Percentiles rank a stretch among this genome's conserved stretches.
Conservation (phyloP, 2,329 filamentous ascomycete species). For the Nectriaceae sp. region DNA sequence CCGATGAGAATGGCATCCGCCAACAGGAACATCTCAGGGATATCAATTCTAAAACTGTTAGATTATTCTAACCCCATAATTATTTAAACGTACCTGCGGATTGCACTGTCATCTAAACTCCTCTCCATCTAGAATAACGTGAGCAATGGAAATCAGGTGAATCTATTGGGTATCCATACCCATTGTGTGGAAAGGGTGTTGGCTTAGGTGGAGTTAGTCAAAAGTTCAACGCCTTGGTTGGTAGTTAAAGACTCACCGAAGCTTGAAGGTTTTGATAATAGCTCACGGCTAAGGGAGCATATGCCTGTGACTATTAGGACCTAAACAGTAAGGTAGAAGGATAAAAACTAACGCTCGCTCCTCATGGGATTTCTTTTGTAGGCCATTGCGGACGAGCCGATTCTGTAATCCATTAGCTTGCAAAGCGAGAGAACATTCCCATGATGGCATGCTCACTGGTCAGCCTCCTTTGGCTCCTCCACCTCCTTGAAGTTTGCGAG, state of each 20-base stretch:
- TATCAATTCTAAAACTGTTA: conserved; percentile 19
- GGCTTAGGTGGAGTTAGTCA: no score
- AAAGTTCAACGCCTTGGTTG: no score
- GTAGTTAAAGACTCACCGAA: no score
- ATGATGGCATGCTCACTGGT: conserved; percentile 3
- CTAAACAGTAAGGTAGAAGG: no score
- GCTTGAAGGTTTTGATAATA: background rate
- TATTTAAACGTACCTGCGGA: background rate
- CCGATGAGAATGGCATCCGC: conserved; percentile 8
- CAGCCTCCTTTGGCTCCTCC: conserved; percentile 55
- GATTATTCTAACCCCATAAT: no score
- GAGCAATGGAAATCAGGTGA: background rate
- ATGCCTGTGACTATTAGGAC: background rate
- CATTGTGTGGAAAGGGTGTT: no score
- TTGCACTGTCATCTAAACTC: background rate
- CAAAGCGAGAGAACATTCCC: background rate
- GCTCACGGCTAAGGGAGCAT: background rate
- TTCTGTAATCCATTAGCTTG: background rate
- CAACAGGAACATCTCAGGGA: conserved; percentile 20
- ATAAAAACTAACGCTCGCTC: no score
- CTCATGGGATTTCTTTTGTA: conserved; percentile 16
- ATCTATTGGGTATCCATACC: no score
- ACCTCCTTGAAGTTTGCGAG: conserved; percentile 78
- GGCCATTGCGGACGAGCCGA: conserved; percentile 6
- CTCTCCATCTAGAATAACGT: background rate